phyloP scores from a whole-genome alignment of 2,329 filamentous ascomycete genomes.

The Taxawa tesnikishii region DNA sequence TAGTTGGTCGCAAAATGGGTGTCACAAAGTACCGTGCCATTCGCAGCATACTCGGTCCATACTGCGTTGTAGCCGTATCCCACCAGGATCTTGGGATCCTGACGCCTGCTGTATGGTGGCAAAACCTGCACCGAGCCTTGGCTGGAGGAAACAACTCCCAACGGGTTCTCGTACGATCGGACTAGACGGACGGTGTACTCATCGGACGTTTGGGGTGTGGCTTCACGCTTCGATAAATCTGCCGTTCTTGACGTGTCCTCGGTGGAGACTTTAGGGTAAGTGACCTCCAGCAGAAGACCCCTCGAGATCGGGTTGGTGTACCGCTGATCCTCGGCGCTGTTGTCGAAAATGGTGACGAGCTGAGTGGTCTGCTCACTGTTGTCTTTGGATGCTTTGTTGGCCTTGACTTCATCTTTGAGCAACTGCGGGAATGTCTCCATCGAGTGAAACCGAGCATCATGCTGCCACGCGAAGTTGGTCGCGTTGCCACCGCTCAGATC shows the following conservation, averaged over 20 bases:
- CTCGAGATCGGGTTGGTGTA: slow-evolving; percentile 19
- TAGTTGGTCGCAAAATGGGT: slow-evolving; percentile 13
- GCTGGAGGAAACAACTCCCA: slow-evolving; percentile 11
- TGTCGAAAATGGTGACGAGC: slow-evolving; percentile 29
- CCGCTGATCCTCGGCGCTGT: slow-evolving; percentile 27
- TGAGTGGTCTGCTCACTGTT: slow-evolving; percentile 10
- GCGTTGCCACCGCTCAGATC: slow-evolving; percentile 14
- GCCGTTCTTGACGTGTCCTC: background rate
- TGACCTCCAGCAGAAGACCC: slow-evolving; percentile 19
- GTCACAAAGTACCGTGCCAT: slow-evolving; percentile 15
- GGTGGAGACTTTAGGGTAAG: slow-evolving; percentile 12
- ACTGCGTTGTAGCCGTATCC: slow-evolving; percentile 18
- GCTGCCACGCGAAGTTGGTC: slow-evolving; percentile 34
- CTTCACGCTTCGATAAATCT: slow-evolving; percentile 1
- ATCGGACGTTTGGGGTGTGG: background rate
- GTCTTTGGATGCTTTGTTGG: background rate
- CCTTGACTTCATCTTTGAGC: slow-evolving; percentile 6
- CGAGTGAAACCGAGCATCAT: slow-evolving; percentile 34
- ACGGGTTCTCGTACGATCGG: slow-evolving; percentile 15
- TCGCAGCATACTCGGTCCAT: slow-evolving; percentile 12
- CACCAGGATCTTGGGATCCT: slow-evolving; percentile 11
- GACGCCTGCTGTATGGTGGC: slow-evolving; percentile 1
- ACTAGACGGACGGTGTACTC: slow-evolving; percentile 17
- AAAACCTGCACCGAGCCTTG: slow-evolving; percentile 15
- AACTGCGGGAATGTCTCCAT: slow-evolving; percentile 30